Evolutionary conservation across 1,284 basidiomycete species (phyloP).

Genomic region (Pseudozyma sp.): DNA sequence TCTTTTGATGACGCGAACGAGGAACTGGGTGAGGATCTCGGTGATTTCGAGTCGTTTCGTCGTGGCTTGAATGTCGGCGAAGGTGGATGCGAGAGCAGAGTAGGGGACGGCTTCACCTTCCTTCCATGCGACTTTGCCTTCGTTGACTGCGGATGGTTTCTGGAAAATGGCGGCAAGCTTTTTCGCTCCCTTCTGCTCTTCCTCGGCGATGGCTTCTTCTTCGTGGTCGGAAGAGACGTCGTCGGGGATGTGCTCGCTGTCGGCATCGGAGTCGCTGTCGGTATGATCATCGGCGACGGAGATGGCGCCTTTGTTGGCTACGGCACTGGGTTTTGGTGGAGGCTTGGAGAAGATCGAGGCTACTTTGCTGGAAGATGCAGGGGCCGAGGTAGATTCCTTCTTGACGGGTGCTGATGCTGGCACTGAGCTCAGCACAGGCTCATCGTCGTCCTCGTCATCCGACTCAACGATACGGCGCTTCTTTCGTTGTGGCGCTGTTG

Average conservation of each 20-base stretch:
- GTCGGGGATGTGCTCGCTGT: conserved; percentile 60
- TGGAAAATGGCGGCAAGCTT: conserved; percentile 57
- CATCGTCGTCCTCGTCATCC: conserved; percentile 59
- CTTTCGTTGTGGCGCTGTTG: conserved; percentile 25
- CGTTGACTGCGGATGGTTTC: conserved; percentile 75
- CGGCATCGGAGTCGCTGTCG: conserved; percentile 42
- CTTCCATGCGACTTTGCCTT: conserved; percentile 78
- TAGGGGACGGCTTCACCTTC: conserved; percentile 89
- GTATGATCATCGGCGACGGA: conserved; percentile 40
- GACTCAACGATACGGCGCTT: conserved; percentile 69
- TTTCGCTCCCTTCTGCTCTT: conserved; percentile 51
- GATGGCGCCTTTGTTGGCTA: conserved; percentile 12
- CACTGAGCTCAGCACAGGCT: conserved; percentile 13
- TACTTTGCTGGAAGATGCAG: conserved; percentile 13
- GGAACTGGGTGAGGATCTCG: conserved; percentile 85
- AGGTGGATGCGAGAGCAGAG: conserved; percentile 87
- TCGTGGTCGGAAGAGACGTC: conserved; percentile 31
- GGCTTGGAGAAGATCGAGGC: conserved; percentile 35
- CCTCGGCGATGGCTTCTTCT: conserved; percentile 40
- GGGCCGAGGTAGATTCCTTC: conserved; percentile 1
- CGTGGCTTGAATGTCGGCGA: conserved; percentile 90
- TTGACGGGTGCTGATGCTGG: conserved; percentile 9
- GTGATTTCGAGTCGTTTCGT: conserved; percentile 96
- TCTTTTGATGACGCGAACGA: conserved; percentile 87
- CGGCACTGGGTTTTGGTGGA: conserved; percentile 6